A percentile compares a stretch with the other conserved stretches of the same genome.
These are phyloP conservation scores for Inonotus hispidus DNA, from an alignment of 1,284 basidiomycete species.

Conservation along the genomic window DNA sequence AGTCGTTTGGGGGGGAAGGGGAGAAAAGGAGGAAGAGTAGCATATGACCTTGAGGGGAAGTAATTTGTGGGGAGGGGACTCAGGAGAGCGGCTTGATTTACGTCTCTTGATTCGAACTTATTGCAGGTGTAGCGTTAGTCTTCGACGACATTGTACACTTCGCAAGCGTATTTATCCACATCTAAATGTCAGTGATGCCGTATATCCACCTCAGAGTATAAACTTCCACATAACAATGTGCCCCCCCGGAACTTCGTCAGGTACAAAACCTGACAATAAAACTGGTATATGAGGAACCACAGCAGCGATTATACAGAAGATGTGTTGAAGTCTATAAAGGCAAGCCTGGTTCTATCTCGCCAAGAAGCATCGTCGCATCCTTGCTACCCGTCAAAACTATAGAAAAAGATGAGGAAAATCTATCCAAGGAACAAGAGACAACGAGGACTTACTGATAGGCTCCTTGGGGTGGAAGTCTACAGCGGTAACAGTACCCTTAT, in stretches of 20 bases:
- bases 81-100: not conserved
- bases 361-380: conserved; percentile 18
- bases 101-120: not conserved
- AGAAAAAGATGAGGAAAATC: not conserved
- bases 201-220: too few relatives aligned
- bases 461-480: conserved; percentile 92
- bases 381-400: conserved; percentile 19
- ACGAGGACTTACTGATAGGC: conserved; percentile 69
- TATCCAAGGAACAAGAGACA: not conserved
- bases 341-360: conserved; percentile 17
- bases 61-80: not conserved
- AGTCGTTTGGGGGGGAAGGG: conserved; percentile 35
- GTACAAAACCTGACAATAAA: too few relatives aligned
- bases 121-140: not conserved
- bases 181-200: not conserved
- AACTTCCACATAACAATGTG: too few relatives aligned
- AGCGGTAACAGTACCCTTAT: conserved; percentile 87
- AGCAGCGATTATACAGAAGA: not conserved
- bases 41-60: too few relatives aligned
- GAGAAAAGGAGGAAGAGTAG: not conserved
- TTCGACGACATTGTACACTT: not conserved
- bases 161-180: not conserved
- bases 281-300: too few relatives aligned
- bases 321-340: not conserved
- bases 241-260: too few relatives aligned